Percentiles rank a stretch among this genome's conserved stretches.
Conservation (phyloP, 106 monocot species). For the Dioscorea dumetorum region DNA sequence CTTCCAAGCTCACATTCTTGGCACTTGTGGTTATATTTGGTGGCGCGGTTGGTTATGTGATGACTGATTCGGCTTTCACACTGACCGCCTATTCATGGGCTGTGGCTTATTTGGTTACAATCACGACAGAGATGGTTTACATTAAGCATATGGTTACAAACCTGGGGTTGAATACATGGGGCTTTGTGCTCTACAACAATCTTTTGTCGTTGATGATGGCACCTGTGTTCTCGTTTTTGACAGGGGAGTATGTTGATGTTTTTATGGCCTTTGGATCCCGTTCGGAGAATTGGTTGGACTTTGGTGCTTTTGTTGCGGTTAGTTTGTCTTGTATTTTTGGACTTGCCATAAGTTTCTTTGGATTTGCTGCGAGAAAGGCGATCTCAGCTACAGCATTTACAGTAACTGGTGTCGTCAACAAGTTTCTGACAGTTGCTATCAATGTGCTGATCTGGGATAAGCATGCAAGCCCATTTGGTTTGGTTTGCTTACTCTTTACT, state of each 20-base stretch:
- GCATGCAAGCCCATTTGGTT: conserved; percentile 63
- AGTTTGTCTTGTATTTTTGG: conserved; percentile 73
- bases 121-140: conserved; percentile 94
- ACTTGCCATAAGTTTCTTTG: conserved; percentile 88
- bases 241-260: conserved; percentile 74
- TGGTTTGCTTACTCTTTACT: conserved; percentile 63
- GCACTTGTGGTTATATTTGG: conserved; percentile 66
- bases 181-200: conserved; percentile 88
- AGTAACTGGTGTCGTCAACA: conserved; percentile 84
- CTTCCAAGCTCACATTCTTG: conserved; percentile 73
- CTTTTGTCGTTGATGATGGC: conserved; percentile 73
- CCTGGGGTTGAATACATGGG: conserved; percentile 85
- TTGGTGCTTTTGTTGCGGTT: conserved; percentile 61
- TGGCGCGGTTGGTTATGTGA: conserved; percentile 79
- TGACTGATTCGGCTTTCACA: conserved; percentile 68
- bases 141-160: conserved; percentile 90
- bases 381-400: conserved; percentile 94
- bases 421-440: conserved; percentile 85
- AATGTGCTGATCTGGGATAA: conserved; percentile 94
- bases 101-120: conserved; percentile 70
- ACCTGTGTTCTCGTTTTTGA: conserved; percentile 70
- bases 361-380: conserved; percentile 88
- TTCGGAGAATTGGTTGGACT: conserved; percentile 27
- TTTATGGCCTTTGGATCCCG: conserved; percentile 27
- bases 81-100: conserved; percentile 91